Evolutionary conservation across 306 rosid genomes (phyloP).

Genomic region (Fragaria nilgerrensis): DNA sequence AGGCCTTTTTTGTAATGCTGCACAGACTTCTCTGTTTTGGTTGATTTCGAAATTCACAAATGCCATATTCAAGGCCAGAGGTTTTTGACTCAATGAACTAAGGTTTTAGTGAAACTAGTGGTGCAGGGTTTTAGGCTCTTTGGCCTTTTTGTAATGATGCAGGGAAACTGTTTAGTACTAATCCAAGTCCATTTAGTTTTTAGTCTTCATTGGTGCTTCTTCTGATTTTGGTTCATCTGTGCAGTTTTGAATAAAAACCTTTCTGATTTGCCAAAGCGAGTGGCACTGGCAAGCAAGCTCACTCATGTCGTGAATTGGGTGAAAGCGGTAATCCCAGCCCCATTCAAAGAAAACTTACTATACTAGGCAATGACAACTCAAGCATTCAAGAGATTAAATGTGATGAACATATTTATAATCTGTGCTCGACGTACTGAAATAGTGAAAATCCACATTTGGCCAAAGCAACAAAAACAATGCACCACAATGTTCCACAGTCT

Average conservation of each 20-base stretch:
- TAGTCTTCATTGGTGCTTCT: neutral
- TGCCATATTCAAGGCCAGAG: neutral
- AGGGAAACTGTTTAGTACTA: neutral
- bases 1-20: conserved; percentile 2
- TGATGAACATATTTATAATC: neutral
- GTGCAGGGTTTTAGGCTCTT: neutral
- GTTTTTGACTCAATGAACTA: neutral
- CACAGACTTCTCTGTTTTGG: neutral
- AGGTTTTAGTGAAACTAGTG: neutral
- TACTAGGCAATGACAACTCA: neutral
- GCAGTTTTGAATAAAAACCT: conserved; percentile 10
- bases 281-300: no score
- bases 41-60: neutral
- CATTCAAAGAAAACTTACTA: neutral
- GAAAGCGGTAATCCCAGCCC: neutral
- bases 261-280: conserved; percentile 7
- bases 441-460: neutral
- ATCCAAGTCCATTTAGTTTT: neutral
- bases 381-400: neutral
- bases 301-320: neutral
- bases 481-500: neutral
- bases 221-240: neutral
- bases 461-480: neutral
- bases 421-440: neutral
- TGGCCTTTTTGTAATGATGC: neutral